These are phyloP conservation scores for Xylaria sp. DNA, from an alignment of 2,329 filamentous ascomycete species.

Conservation along the genomic window DNA sequence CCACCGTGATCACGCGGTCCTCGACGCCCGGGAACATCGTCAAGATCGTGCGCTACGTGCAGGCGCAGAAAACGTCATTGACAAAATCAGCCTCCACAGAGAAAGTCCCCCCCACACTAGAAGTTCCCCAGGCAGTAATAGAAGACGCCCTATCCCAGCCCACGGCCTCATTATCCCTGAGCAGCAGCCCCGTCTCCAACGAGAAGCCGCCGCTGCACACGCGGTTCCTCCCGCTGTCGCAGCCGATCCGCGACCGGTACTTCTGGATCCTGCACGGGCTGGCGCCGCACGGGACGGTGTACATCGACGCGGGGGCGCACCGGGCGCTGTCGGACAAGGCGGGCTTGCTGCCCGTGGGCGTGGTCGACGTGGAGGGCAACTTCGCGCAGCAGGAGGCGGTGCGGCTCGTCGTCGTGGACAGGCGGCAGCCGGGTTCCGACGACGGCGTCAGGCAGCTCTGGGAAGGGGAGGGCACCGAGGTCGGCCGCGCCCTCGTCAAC, in stretches of 20 bases:
- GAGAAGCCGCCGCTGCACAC: constrained; percentile 76
- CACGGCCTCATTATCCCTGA: constrained; percentile 47
- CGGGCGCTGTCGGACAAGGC: constrained; percentile 80
- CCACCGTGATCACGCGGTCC: constrained; percentile 91
- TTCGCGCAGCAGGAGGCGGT: constrained; percentile 95
- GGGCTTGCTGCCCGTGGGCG: constrained; percentile 85
- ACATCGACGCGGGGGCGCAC: constrained; percentile 89
- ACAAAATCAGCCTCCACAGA: constrained; percentile 33
- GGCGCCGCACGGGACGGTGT: constrained; percentile 85
- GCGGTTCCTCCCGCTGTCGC: constrained; percentile 81
- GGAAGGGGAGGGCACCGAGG: constrained; percentile 64
- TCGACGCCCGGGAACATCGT: constrained; percentile 92
- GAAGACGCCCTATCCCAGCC: constrained; percentile 44
- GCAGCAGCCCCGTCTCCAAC: constrained; percentile 33
- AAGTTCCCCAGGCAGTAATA: constrained; percentile 38
- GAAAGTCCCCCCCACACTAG: constrained; percentile 25
- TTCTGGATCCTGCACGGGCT: constrained; percentile 98
- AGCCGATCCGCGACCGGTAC: constrained; percentile 87
- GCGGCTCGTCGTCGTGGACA: constrained; percentile 77
- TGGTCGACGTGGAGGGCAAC: constrained; percentile 83
- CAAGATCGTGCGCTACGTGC: constrained; percentile 81
- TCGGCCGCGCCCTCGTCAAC: constrained; percentile 88
- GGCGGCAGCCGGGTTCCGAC: constrained; percentile 38
- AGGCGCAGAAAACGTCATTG: constrained; percentile 60
- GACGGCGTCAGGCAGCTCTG: constrained; percentile 54